phyloP scores from a whole-genome alignment of 305 asterid species.

The Rubia tinctorum region DNA sequence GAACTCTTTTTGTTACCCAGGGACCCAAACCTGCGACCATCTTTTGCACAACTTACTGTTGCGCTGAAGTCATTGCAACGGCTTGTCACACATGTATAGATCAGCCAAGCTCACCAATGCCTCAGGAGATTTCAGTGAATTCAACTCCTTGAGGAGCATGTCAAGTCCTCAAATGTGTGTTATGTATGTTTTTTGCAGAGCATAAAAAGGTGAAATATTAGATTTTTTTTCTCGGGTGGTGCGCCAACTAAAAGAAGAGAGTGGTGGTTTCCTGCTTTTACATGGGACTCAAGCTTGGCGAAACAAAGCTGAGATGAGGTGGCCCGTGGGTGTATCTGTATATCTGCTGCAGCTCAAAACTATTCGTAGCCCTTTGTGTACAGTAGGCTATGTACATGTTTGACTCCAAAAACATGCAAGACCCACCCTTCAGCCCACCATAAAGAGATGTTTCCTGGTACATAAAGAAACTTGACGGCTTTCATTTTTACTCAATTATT shows the following conservation, averaged over 20 bases:
- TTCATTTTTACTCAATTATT: too few relatives aligned
- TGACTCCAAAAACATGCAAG: background rate
- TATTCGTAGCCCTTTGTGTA: slow-evolving; percentile 15
- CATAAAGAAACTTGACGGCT: too few relatives aligned
- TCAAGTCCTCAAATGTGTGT: slow-evolving; percentile 15
- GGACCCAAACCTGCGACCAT: slow-evolving; percentile 95
- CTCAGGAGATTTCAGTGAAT: slow-evolving; percentile 57
- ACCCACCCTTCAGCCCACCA: background rate
- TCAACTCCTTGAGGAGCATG: slow-evolving; percentile 54
- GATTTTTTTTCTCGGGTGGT: background rate
- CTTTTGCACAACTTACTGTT: slow-evolving; percentile 83
- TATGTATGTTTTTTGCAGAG: background rate
- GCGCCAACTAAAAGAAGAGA: background rate
- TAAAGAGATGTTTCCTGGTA: background rate
- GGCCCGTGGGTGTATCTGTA: background rate
- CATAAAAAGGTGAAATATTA: background rate
- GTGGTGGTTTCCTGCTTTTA: slow-evolving; percentile 9
- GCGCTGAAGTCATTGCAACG: slow-evolving; percentile 94
- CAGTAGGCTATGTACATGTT: slow-evolving; percentile 10
- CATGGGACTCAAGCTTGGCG: background rate
- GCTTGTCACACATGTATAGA: slow-evolving; percentile 58
- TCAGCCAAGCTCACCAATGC: slow-evolving; percentile 46
- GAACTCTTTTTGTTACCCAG: slow-evolving; percentile 31
- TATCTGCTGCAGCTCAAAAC: slow-evolving; percentile 6
- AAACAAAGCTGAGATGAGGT: background rate